Evolutionary conservation across 2,329 filamentous ascomycete species (phyloP).

Genomic region (Penicillium olsonii): DNA sequence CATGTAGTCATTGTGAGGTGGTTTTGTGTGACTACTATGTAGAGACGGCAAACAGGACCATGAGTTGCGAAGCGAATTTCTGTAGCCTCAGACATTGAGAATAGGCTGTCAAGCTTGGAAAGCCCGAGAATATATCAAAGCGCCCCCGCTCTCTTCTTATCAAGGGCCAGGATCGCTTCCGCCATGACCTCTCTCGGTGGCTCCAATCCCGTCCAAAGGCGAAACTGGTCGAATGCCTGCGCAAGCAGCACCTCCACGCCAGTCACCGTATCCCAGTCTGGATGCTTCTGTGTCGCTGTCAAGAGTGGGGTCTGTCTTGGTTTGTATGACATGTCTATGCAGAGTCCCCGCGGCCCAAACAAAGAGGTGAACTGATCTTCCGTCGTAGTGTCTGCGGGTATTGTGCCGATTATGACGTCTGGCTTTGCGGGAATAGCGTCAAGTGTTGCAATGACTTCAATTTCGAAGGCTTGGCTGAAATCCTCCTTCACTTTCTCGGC

Average conservation of each 20-base stretch:
- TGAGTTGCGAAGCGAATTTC: too few relatives aligned
- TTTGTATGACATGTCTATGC: constrained; percentile 27
- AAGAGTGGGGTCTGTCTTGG: constrained; percentile 21
- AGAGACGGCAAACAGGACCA: too few relatives aligned
- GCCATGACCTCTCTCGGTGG: constrained; percentile 10
- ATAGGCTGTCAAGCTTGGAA: too few relatives aligned
- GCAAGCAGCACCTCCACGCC: constrained; percentile 28
- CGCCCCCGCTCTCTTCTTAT: constrained; percentile 2
- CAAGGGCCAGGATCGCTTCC: constrained; percentile 10
- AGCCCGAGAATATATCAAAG: too few relatives aligned
- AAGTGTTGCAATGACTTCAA: constrained; percentile 8
- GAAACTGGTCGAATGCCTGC: constrained; percentile 28
- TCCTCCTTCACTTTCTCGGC: constrained; percentile 15
- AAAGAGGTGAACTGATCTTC: constrained; percentile 18
- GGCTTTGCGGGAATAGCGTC: constrained; percentile 13
- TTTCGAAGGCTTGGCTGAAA: constrained; percentile 8
- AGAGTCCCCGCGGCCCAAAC: constrained; percentile 14
- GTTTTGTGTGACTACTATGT: too few relatives aligned
- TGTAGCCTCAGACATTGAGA: too few relatives aligned
- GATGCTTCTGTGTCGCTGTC: constrained; percentile 14
- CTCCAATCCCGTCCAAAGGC: constrained; percentile 22
- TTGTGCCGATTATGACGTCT: constrained; percentile 23
- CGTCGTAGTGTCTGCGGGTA: constrained; percentile 18
- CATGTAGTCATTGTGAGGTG: too few relatives aligned
- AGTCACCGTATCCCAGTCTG: constrained; percentile 18